Evolutionary conservation across 306 rosid species (phyloP).

Genomic region (Sesbania bispinosa): DNA sequence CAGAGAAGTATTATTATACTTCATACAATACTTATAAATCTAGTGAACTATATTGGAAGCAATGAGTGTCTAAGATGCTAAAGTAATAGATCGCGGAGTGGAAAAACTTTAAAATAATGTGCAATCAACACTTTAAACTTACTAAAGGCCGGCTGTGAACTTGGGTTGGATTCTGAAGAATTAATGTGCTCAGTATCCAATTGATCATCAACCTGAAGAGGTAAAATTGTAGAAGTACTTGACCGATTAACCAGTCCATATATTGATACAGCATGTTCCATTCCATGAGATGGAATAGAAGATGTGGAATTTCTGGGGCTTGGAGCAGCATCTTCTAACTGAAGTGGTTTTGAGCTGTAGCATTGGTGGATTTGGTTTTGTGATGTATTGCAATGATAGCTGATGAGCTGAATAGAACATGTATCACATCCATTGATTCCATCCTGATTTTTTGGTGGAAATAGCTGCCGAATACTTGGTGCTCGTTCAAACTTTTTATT

Average conservation of each 20-base stretch:
- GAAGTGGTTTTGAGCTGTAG: conserved; percentile 13
- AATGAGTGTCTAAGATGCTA: not conserved
- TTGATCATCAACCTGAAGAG: not conserved
- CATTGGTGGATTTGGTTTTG: not conserved
- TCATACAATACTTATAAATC: not conserved
- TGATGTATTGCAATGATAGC: not conserved
- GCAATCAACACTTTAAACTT: not conserved
- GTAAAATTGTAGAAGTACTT: not conserved
- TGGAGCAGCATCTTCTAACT: not conserved
- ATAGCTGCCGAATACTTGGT: conserved; percentile 1
- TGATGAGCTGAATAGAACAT: not conserved
- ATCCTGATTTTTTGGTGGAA: conserved; percentile 12
- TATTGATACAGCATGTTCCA: conserved; percentile 1
- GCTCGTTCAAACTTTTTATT: not conserved
- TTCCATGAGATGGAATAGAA: not conserved
- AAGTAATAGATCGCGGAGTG: not conserved
- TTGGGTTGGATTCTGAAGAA: not conserved
- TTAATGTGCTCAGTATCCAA: not conserved
- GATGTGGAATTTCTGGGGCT: not conserved
- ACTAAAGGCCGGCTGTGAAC: not conserved
- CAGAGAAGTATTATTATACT: too few relatives aligned
- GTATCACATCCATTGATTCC: not conserved
- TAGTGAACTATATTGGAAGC: not conserved
- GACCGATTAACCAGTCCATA: not conserved
- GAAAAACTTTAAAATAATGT: not conserved